phyloP scores from a whole-genome alignment of 257 asterid species.

The Ballota nigra region DNA sequence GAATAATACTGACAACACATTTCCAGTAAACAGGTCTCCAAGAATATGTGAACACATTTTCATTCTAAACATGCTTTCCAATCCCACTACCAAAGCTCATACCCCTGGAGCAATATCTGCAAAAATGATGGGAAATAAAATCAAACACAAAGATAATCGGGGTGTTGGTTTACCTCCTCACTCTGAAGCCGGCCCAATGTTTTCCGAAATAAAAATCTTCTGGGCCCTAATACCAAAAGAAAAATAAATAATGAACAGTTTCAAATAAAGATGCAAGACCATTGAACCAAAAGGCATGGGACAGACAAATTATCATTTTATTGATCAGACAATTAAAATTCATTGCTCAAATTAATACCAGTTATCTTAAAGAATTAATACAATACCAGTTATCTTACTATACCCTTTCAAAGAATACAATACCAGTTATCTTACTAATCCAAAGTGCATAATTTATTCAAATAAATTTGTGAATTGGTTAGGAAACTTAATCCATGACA shows the following conservation, averaged over 20 bases:
- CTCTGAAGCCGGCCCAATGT: conserved; percentile 88
- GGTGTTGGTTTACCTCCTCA: conserved; percentile 76
- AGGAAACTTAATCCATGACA: not conserved
- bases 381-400: too few relatives aligned
- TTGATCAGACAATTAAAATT: too few relatives aligned
- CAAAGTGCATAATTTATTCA: not conserved
- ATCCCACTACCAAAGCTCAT: not conserved
- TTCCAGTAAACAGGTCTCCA: not conserved
- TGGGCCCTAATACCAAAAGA: conserved; percentile 63
- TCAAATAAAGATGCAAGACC: conserved; percentile 18
- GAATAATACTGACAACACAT: not conserved
- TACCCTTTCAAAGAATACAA: too few relatives aligned
- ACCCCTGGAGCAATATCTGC: not conserved
- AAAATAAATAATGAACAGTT: conserved; percentile 17
- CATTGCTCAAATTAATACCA: too few relatives aligned
- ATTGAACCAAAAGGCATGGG: conserved; percentile 2
- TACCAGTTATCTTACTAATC: not conserved
- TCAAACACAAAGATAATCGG: not conserved
- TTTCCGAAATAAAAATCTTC: conserved; percentile 82
- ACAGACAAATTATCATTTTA: too few relatives aligned
- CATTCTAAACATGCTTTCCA: not conserved
- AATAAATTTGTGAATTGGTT: not conserved
- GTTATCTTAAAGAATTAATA: too few relatives aligned
- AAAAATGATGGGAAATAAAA: not conserved
- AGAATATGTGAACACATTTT: not conserved